phyloP scores from a whole-genome alignment of 140 eudicot genomes.

The Flaveria floridana region DNA sequence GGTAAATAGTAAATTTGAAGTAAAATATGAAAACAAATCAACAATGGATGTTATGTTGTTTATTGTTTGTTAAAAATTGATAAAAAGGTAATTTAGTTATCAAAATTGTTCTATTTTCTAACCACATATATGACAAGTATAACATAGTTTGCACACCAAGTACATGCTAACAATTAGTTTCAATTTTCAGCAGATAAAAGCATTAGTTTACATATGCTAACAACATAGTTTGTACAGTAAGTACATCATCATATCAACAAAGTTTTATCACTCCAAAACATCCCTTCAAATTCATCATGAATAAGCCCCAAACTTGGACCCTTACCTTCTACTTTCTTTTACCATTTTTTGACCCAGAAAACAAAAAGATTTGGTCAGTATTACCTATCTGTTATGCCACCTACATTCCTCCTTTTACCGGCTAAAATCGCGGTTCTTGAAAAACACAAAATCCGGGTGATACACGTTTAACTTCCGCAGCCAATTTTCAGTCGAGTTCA shows the following conservation, averaged over 20 bases:
- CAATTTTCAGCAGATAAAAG: conserved; percentile 27
- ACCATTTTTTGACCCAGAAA: conserved; percentile 7
- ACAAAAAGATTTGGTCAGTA: conserved; percentile 31
- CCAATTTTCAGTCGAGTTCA: conserved; percentile 77
- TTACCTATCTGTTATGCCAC: conserved; percentile 30
- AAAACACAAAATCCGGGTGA: conserved; percentile 85
- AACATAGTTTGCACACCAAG: neutral
- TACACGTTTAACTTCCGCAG: conserved; percentile 61
- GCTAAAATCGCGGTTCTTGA: conserved; percentile 51
- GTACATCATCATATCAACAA: conserved; percentile 41
- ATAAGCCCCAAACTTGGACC: conserved; percentile 31
- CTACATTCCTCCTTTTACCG: conserved; percentile 34
- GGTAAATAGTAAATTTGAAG: too few relatives aligned
- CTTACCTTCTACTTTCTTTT: conserved; percentile 24
- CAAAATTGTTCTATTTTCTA: too few relatives aligned
- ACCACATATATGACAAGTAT: neutral
- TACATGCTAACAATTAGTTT: conserved; percentile 12
- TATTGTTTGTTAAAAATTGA: too few relatives aligned
- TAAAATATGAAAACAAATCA: too few relatives aligned
- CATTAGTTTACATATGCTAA: conserved; percentile 37
- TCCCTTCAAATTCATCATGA: conserved; percentile 26
- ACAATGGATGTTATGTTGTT: too few relatives aligned
- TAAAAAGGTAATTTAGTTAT: too few relatives aligned
- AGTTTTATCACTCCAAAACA: conserved; percentile 26
- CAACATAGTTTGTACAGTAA: conserved; percentile 35